Evolutionary conservation across 78 protist species (phyloP), one percentile per base, ranked within the genome.

Genomic region (Guillardia theta): DNA sequence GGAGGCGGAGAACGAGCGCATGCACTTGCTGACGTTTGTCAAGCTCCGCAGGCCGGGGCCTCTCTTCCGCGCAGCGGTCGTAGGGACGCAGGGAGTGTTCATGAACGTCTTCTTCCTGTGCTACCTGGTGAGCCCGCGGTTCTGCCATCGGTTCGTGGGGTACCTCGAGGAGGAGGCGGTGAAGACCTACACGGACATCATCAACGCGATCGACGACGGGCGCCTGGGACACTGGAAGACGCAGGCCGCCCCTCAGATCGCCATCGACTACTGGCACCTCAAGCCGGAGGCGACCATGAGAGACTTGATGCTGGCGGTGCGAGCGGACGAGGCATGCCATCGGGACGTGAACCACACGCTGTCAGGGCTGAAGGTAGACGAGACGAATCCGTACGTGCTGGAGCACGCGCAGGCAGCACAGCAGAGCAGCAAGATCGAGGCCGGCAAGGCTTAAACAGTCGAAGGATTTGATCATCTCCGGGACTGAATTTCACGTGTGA

Each of bases 81-180:
- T 95, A 6, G 58, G 24, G 21, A 95, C 94, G 0, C 98, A 97
- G 93, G 97, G 88, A 2, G 76, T 94, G 4, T 97, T 93, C 93
- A 83, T 93, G 93, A 83, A 76, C 46, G n/a, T 43, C 33, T 97
- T 83, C 94, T 39, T 93, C 0, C 21, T 95, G 22, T 12, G 53
- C 78, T 96, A 96, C 93, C 18, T 94, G 43, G 0, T 92, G 24
- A 21, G 88, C 46, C 98, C 98, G n/a, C 80, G 64, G 48, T 48
- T 94, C 30, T 93, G 93, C 48, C 98, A 97, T 46, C 94, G 98
- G 43, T 96, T 97, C 50, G 97, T 96, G 54, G 99, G 99, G 4
- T 98, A 97, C 53, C 88, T 98, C 33, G 97, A 97, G 88, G 98
- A 98, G 94, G 97, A 96, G 93, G 97, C 99, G 41, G 95, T 95